phyloP scores from a whole-genome alignment of 441 rosid species.

The Brassica balearica region DNA sequence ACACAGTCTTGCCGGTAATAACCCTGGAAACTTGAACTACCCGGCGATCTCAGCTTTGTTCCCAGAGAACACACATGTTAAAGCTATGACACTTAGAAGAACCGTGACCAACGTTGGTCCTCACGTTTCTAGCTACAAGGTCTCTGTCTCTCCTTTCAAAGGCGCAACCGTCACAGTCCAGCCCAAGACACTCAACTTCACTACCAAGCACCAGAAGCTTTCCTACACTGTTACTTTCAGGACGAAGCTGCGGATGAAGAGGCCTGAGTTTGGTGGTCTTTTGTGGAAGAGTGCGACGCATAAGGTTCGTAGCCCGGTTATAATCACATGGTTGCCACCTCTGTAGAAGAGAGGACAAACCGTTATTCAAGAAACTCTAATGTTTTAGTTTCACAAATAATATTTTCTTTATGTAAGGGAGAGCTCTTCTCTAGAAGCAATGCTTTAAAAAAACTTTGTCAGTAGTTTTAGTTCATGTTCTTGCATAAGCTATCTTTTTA shows the following conservation, averaged over 20 bases:
- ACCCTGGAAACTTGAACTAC: slow-evolving; percentile 82
- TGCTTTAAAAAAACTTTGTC: background rate
- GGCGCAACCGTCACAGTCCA: slow-evolving; percentile 65
- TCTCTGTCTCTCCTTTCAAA: slow-evolving; percentile 62
- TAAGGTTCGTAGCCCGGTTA: slow-evolving; percentile 85
- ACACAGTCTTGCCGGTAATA: slow-evolving; percentile 49
- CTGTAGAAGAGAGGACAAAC: slow-evolving; percentile 39
- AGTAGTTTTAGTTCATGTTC: background rate
- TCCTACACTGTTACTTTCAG: slow-evolving; percentile 72
- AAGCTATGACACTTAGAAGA: slow-evolving; percentile 56
- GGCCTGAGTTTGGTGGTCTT: slow-evolving; percentile 83
- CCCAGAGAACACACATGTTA: slow-evolving; percentile 53
- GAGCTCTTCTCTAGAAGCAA: slow-evolving; percentile 20
- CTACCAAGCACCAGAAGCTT: slow-evolving; percentile 66
- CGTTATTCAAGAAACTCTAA: slow-evolving; percentile 14
- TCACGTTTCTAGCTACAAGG: slow-evolving; percentile 66
- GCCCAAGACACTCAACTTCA: slow-evolving; percentile 69
- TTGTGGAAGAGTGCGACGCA: slow-evolving; percentile 81
- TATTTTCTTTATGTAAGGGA: slow-evolving; percentile 24
- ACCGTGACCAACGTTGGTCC: slow-evolving; percentile 91
- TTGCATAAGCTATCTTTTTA: background rate
- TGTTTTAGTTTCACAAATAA: slow-evolving; percentile 34
- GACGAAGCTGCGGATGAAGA: slow-evolving; percentile 53
- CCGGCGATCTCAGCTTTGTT: slow-evolving; percentile 86
- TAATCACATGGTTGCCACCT: slow-evolving; percentile 69